Percentiles rank a stretch among this genome's conserved stretches.
Conservation (phyloP, 805 yeast genomes). For the Starmerella floris region DNA sequence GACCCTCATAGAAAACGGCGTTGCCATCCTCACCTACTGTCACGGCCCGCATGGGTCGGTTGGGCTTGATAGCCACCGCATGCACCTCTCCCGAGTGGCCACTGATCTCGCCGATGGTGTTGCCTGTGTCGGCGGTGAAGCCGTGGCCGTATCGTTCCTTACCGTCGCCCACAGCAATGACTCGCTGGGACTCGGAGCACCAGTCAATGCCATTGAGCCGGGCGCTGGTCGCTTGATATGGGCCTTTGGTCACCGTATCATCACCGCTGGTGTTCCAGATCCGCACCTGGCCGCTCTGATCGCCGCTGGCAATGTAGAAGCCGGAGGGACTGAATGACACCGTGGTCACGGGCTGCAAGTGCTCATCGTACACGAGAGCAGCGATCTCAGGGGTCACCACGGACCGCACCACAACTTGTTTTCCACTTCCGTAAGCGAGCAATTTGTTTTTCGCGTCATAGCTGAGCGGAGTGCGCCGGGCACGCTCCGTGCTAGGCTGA, state of each 20-base stretch:
- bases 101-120: slow-evolving; percentile 89
- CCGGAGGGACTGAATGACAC: slow-evolving; percentile 86
- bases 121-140: slow-evolving; percentile 87
- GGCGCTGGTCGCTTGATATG: slow-evolving; percentile 67
- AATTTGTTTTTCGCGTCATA: slow-evolving; percentile 58
- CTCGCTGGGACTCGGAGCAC: slow-evolving; percentile 77
- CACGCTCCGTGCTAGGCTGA: slow-evolving; percentile 65
- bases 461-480: slow-evolving; percentile 55
- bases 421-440: slow-evolving; percentile 71
- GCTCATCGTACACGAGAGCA: slow-evolving; percentile 56
- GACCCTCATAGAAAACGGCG: slow-evolving; percentile 75
- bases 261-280: slow-evolving; percentile 46
- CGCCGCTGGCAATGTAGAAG: slow-evolving; percentile 81
- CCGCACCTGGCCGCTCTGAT: slow-evolving; percentile 74
- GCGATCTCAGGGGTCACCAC: slow-evolving; percentile 40
- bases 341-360: slow-evolving; percentile 58
- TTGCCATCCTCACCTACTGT: slow-evolving; percentile 85
- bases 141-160: slow-evolving; percentile 85
- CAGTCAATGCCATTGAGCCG: slow-evolving; percentile 72
- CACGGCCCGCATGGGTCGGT: slow-evolving; percentile 84
- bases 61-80: slow-evolving; percentile 71
- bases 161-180: slow-evolving; percentile 92
- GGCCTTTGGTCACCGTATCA: slow-evolving; percentile 54
- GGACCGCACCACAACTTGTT: slow-evolving; percentile 59
- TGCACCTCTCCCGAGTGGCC: slow-evolving; percentile 81